phyloP scores from a whole-genome alignment of 495 filamentous ascomycete species.

The Tetracladium marchalianum region DNA sequence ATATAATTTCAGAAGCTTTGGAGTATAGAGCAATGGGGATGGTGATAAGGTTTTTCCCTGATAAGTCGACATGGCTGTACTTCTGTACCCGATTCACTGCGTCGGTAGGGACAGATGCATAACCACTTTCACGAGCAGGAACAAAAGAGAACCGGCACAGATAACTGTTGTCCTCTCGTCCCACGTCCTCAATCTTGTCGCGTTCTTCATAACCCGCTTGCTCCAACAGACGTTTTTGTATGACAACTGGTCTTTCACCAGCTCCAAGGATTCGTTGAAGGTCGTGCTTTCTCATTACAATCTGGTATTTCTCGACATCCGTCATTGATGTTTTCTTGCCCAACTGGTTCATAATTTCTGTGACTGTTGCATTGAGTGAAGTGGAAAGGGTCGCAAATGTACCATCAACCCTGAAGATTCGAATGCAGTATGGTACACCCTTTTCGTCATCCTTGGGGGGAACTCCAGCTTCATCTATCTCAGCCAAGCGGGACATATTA shows the following conservation, averaged over 20 bases:
- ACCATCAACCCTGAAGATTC: slow-evolving; percentile 87
- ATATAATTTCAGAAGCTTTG: slow-evolving; percentile 86
- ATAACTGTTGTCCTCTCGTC: slow-evolving; percentile 96
- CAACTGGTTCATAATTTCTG: slow-evolving; percentile 72
- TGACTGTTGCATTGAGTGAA: slow-evolving; percentile 68
- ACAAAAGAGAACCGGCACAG: slow-evolving; percentile 92
- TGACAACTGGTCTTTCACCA: slow-evolving; percentile 73
- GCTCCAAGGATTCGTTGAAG: slow-evolving; percentile 71
- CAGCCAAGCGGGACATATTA: slow-evolving; percentile 43
- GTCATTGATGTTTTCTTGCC: slow-evolving; percentile 86
- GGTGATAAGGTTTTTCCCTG: slow-evolving; percentile 83
- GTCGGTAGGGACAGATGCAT: slow-evolving; percentile 48
- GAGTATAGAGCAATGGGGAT: slow-evolving; percentile 93
- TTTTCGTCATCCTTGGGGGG: slow-evolving; percentile 56
- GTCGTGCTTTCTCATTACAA: slow-evolving; percentile 88
- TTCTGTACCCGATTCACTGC: slow-evolving; percentile 74
- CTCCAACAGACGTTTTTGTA: slow-evolving; percentile 87
- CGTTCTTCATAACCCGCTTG: slow-evolving; percentile 84
- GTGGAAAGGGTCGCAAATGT: slow-evolving; percentile 89
- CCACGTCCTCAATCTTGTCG: slow-evolving; percentile 86
- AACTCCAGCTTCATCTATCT: slow-evolving; percentile 48
- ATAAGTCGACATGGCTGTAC: slow-evolving; percentile 85
- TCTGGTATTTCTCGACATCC: slow-evolving; percentile 87
- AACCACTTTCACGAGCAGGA: slow-evolving; percentile 77
- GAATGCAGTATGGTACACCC: slow-evolving; percentile 69